These are phyloP conservation scores for Phylloporus sp. DNA, from an alignment of 1,284 basidiomycete genomes.

Conservation along the genomic window DNA sequence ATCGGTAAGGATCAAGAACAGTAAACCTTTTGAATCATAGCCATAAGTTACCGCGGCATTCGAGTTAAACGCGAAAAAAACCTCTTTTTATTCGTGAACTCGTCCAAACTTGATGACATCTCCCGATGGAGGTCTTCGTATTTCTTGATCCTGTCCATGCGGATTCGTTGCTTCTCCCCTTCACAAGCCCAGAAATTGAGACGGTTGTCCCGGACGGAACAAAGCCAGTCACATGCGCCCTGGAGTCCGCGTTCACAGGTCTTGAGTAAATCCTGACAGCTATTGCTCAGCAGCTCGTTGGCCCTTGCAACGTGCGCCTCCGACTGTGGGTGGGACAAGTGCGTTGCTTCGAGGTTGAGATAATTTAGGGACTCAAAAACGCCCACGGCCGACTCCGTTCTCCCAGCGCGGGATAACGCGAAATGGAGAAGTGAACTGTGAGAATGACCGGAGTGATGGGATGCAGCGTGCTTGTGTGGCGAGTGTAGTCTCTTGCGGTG, in stretches of 20 bases:
- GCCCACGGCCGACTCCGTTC: slow-evolving; percentile 68
- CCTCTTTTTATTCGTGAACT: slow-evolving; percentile 59
- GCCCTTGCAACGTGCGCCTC: slow-evolving; percentile 55
- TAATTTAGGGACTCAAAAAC: slow-evolving; percentile 83
- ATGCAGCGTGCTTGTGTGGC: slow-evolving; percentile 13
- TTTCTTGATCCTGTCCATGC: slow-evolving; percentile 42
- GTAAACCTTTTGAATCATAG: slow-evolving; percentile 45
- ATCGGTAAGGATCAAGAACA: slow-evolving; percentile 73
- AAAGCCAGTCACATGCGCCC: slow-evolving; percentile 58
- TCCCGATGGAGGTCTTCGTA: slow-evolving; percentile 44
- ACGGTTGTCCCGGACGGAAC: slow-evolving; percentile 44
- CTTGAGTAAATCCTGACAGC: slow-evolving; percentile 62
- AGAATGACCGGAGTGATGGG: slow-evolving; percentile 23
- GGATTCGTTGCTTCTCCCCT: slow-evolving; percentile 37
- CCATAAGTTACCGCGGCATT: slow-evolving; percentile 8
- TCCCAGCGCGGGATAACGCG: slow-evolving; percentile 33
- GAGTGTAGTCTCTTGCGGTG: slow-evolving; percentile 29
- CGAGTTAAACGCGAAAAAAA: slow-evolving; percentile 27
- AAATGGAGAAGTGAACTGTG: slow-evolving; percentile 36
- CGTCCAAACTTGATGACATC: slow-evolving; percentile 46
- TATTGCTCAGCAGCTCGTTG: slow-evolving; percentile 56
- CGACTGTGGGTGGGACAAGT: slow-evolving; percentile 55
- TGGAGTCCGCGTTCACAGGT: slow-evolving; percentile 50
- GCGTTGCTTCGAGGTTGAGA: slow-evolving; percentile 71
- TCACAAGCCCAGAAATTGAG: slow-evolving; percentile 41